phyloP scores from a whole-genome alignment of 306 rosid species.

The Glycine soja region DNA sequence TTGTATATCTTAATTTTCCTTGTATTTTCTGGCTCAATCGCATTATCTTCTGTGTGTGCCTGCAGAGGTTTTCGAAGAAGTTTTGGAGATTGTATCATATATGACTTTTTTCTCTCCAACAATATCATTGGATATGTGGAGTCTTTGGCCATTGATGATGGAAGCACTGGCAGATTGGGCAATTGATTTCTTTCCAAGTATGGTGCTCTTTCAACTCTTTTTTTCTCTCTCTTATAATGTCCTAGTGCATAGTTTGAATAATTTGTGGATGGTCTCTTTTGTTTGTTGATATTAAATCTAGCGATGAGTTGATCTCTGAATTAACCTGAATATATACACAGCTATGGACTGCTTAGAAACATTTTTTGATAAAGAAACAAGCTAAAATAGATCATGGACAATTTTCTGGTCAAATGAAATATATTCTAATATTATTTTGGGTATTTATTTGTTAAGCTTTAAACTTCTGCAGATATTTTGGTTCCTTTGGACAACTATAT shows the following conservation, averaged over 20 bases:
- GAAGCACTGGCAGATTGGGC: conserved; percentile 95
- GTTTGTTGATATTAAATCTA: not conserved
- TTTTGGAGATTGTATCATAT: conserved; percentile 92
- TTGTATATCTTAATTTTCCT: conserved; percentile 13
- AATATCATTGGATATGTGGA: conserved; percentile 94
- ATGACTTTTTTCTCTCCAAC: conserved; percentile 96
- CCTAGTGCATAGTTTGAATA: conserved; percentile 29
- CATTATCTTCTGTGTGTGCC: conserved; percentile 22
- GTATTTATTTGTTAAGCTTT: not conserved
- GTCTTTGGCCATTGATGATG: conserved; percentile 97
- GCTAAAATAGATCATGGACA: not conserved
- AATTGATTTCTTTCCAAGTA: conserved; percentile 92
- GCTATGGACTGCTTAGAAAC: not conserved
- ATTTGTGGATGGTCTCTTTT: conserved; percentile 11
- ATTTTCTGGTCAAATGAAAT: conserved; percentile 18
- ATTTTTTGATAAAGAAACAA: conserved; percentile 18
- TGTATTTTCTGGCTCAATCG: not conserved
- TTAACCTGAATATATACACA: conserved; percentile 3
- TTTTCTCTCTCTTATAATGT: conserved; percentile 3
- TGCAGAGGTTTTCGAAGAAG: conserved; percentile 99
- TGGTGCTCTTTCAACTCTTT: conserved; percentile 13
- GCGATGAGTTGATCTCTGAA: not conserved
- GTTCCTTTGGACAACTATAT: conserved; percentile 96
- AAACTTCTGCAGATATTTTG: conserved; percentile 70
- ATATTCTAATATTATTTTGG: not conserved